Conservation (phyloP, 2,329 filamentous ascomycete species). For the Fusarium sp. region DNA sequence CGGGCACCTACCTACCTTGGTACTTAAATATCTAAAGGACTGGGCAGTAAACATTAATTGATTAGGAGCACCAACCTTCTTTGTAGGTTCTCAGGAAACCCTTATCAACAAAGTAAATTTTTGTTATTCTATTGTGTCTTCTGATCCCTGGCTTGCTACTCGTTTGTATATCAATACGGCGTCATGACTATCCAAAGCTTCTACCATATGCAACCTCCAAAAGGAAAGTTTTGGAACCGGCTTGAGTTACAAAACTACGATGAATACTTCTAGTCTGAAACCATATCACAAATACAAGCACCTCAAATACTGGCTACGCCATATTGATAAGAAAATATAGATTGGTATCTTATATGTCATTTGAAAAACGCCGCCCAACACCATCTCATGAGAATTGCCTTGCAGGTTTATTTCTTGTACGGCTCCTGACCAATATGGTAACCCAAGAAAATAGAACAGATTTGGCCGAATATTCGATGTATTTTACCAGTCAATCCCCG, state of each 20-base stretch:
- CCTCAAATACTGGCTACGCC: not conserved
- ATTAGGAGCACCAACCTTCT: not conserved
- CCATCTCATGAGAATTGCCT: slow-evolving; percentile 27
- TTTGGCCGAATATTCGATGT: not conserved
- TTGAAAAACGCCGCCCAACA: slow-evolving; percentile 37
- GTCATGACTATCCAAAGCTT: not conserved
- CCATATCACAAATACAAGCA: not conserved
- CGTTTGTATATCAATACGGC: not conserved
- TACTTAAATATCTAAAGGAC: not conserved
- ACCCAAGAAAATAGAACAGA: not conserved
- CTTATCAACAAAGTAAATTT: not conserved
- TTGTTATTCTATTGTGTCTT: not conserved
- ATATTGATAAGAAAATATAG: slow-evolving; percentile 1
- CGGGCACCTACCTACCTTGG: not conserved
- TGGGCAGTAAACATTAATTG: not conserved
- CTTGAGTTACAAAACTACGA: not conserved
- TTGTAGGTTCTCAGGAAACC: not conserved
- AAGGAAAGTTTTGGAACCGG: not conserved
- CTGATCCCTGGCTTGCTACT: not conserved
- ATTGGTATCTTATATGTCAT: slow-evolving; percentile 27
- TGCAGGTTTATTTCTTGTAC: not conserved
- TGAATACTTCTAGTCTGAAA: not conserved
- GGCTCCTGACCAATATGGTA: not conserved
- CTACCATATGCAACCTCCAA: not conserved
- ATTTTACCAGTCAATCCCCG: slow-evolving; percentile 54